Evolutionary conservation across 129 eudicot species (phyloP), one percentile per base, ranked within the genome.

Genomic region (Arctium minus): DNA sequence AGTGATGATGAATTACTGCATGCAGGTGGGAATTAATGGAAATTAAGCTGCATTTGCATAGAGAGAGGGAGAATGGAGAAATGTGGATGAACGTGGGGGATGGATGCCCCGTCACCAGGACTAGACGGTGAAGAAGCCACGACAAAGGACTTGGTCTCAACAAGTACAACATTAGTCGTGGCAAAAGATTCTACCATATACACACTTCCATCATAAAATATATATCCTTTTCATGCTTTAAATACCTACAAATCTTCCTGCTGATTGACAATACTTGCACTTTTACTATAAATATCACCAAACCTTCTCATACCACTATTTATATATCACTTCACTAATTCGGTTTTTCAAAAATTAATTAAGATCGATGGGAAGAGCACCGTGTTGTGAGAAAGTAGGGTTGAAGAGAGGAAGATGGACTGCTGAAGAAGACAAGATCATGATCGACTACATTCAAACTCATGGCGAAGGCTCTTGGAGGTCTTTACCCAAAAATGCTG

Each of bases 381-480:
- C 98, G 6, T 94, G 98, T 73, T 94, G 98, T 48, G 94, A 92
- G 64, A 94, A 94, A 86, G 90, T 91, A 11, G 98, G 98, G 39
- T 73, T 94, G 73, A 94, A 75, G 48, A 87, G 92, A 40, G 98
- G 98, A 73, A 83, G 98, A 36, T 94, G 98, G 98, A 92, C 94
- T 0, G 84, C 82, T 1, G 96, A 94, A 79, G 97, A 94, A 88
- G 98, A 94, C 46, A 86, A 86, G 71, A 87, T 78, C 37, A 77
- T 94, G 33, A 67, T 79, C 5, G 87, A 91, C 3, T 94, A 92
- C 81, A 88, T 94, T 73, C 90, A 81, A 80, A 80, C 87, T 68
- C 85, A 94, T 74, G 98, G 98, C 0, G 96, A 92, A 84, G 97
- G 98, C 3, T 92, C 91, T 0, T 94, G 98, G 98, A 88, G 98